These are phyloP conservation scores for Delonix regia DNA, from an alignment of 306 rosid genomes.

Conservation along the genomic window DNA sequence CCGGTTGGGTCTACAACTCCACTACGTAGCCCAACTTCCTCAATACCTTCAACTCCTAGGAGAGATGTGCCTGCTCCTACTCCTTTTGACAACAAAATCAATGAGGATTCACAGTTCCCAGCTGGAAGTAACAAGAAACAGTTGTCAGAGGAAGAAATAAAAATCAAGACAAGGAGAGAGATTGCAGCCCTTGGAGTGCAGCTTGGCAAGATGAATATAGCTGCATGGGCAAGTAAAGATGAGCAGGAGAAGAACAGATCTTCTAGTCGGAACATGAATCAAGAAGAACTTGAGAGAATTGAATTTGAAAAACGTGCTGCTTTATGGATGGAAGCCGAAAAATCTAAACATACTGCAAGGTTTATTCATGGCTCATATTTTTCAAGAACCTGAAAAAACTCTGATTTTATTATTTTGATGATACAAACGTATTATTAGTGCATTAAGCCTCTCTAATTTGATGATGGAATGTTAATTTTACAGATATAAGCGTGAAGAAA, in stretches of 20 bases:
- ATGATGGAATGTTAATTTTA: constrained; percentile 18
- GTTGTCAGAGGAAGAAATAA: constrained; percentile 84
- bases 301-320: constrained; percentile 84
- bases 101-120: constrained; percentile 43
- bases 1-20: constrained; percentile 88
- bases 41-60: constrained; percentile 87
- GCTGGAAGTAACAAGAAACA: constrained; percentile 44
- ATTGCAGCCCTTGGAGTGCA: constrained; percentile 89
- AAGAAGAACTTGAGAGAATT: constrained; percentile 54
- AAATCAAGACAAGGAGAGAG: constrained; percentile 86
- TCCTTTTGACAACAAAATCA: constrained; percentile 45
- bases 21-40: constrained; percentile 77
- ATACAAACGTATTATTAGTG: background rate
- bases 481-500: constrained; percentile 90
- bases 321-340: constrained; percentile 90
- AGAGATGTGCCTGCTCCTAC: constrained; percentile 76
- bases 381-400: constrained; percentile 6
- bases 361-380: constrained; percentile 42
- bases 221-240: constrained; percentile 93
- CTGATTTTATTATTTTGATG: constrained; percentile 1
- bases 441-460: constrained; percentile 13
- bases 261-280: constrained; percentile 34
- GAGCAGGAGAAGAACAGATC: constrained; percentile 57
- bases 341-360: constrained; percentile 88
- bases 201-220: constrained; percentile 91